Conservation (phyloP, 176 grass and related monocot genomes). For the Cenchrus americanus region DNA sequence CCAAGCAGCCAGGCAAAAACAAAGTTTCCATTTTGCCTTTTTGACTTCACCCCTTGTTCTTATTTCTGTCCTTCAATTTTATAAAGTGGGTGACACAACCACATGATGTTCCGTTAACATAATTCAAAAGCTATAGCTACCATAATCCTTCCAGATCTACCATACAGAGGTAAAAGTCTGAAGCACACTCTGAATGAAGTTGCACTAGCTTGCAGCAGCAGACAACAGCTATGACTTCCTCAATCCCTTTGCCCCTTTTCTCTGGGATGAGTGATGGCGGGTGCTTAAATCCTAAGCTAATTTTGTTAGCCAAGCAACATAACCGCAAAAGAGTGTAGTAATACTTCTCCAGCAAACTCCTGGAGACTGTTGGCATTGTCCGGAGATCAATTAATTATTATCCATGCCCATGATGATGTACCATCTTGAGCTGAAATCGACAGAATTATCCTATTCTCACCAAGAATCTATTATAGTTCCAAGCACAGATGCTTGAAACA, state of each 20-base stretch:
- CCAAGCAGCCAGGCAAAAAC: neutral
- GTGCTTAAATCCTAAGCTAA: conserved; percentile 24
- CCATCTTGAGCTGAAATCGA: neutral
- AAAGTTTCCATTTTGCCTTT: conserved; percentile 2
- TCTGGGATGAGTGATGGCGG: neutral
- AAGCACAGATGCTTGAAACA: neutral
- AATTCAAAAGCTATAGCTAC: neutral
- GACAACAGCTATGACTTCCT: neutral
- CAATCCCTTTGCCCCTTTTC: neutral
- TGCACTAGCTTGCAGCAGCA: neutral
- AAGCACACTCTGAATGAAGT: neutral
- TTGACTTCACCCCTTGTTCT: conserved; percentile 30
- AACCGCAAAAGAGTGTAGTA: neutral
- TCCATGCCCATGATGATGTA: neutral
- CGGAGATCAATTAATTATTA: neutral
- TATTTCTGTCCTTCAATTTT: neutral
- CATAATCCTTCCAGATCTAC: neutral
- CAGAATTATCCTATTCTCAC: neutral
- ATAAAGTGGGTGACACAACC: neutral
- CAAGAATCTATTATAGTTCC: neutral
- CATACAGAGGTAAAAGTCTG: neutral
- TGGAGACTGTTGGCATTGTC: neutral
- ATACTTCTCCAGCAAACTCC: neutral
- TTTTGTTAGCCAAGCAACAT: neutral
- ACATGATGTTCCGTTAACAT: neutral